Percentiles rank a stretch among this genome's conserved stretches.
Evolutionary conservation across 129 eudicot genomes (phyloP).

Genomic region (Mikania micrantha): DNA sequence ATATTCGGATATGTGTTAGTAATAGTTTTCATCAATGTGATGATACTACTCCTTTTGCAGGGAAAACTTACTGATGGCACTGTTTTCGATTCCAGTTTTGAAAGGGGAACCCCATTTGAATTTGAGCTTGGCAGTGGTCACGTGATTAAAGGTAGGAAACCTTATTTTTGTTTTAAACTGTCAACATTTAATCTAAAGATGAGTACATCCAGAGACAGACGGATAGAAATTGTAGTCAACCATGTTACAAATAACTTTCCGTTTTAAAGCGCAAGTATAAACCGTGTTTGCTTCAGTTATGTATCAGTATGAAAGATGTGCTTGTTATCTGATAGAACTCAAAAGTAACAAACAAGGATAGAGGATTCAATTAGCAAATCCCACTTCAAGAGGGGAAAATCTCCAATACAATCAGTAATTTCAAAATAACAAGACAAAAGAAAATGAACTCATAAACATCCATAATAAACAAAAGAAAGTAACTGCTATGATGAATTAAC

Average conservation of each 20-base stretch:
- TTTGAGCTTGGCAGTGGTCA: conserved; percentile 93
- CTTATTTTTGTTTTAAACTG: not conserved
- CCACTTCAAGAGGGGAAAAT: no score
- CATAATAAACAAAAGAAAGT: no score
- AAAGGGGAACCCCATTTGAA: conserved; percentile 95
- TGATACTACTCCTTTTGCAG: conserved; percentile 36
- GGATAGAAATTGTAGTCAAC: not conserved
- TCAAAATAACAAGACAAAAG: no score
- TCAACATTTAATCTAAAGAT: not conserved
- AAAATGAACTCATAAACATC: no score
- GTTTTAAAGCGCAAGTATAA: not conserved
- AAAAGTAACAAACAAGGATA: no score
- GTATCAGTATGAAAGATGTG: not conserved
- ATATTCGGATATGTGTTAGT: not conserved
- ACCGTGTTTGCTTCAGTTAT: not conserved
- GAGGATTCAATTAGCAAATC: no score
- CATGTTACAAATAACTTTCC: not conserved
- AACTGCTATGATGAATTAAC: no score
- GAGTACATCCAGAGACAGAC: not conserved
- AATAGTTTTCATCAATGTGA: not conserved
- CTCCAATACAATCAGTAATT: no score
- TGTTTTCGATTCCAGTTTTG: conserved; percentile 94
- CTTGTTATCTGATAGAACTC: no score
- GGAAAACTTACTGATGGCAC: conserved; percentile 95
- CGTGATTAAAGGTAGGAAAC: conserved; percentile 72